Evolutionary conservation across 2,329 filamentous ascomycete species (phyloP), one percentile per base, ranked within the genome.

Genomic region (Cladosporium velox): DNA sequence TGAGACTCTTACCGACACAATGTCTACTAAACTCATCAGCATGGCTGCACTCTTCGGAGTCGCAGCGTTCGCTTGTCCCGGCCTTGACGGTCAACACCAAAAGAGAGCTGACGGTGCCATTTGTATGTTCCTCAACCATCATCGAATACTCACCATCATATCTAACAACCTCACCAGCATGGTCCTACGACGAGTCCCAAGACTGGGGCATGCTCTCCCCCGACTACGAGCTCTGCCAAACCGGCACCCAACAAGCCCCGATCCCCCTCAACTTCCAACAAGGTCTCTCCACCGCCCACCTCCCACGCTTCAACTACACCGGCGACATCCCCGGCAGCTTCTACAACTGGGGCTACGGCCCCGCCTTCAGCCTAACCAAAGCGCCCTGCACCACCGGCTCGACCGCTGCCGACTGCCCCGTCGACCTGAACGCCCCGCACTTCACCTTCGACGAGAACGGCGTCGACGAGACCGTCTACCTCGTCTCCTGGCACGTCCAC

Each of bases 401-500:
- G 14, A 52, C 47, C 15, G 59, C 59, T 4, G 21, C 15, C 32
- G 28, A 63, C 49, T 63, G 60, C 34, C 34, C 47, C 32, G 60
- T 63, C 5, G 79, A 76, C 10, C 67, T 82, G 51, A 67, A 75
- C n/a, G 75, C 79, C 64, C 76, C 70, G n/a, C 70, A 77, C 41
- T 80, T 79, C 67, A 79, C 77, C 4, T 84, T 80, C 71, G 80
- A 83, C 59, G 60, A 63, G 5, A 28, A 63, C 49, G 60, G 60
- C 60, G 11, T 54, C 24, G 79, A 82, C 70, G 74, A 79, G 67
- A 84, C 80, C 1, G 76, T 81, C 30, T 85, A 82, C 70, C 75
- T 85, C 10, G 77, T 75, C 54, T 81, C 82, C 59, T 85, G 82
- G 82, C 83, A 85, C 74, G 80, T 84, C 61, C 83, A 85, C 69